phyloP scores from a whole-genome alignment of 2,329 filamentous ascomycete species.

The Lasiodiplodia gonubiensis region DNA sequence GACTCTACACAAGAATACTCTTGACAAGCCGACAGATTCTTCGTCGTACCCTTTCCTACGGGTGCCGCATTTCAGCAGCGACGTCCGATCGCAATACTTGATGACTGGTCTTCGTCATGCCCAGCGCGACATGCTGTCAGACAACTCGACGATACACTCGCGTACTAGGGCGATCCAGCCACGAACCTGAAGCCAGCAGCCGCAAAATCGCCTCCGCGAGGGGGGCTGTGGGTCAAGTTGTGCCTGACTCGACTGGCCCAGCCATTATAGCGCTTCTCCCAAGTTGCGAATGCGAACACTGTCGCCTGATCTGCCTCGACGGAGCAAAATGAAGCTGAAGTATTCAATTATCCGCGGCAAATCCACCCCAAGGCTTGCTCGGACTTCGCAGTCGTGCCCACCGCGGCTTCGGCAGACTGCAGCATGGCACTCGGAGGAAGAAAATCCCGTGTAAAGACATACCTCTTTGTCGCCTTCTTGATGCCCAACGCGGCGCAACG shows the following conservation, averaged over 20 bases:
- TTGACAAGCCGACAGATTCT: not conserved
- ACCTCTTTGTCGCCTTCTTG: not conserved
- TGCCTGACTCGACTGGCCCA: not conserved
- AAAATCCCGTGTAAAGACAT: not conserved
- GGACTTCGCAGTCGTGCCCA: not conserved
- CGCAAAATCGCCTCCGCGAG: not conserved
- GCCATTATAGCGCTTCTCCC: not conserved
- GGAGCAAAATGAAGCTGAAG: not conserved
- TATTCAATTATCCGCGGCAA: not conserved
- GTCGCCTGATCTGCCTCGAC: not conserved
- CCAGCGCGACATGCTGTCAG: not conserved
- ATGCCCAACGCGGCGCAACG: not conserved
- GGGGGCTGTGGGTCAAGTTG: not conserved
- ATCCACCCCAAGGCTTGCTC: not conserved
- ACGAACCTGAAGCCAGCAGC: not conserved
- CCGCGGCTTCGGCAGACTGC: not conserved
- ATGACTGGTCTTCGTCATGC: not conserved
- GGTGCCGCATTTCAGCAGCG: not conserved
- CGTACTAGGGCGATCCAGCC: not conserved
- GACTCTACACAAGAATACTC: not conserved
- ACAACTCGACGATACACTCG: not conserved
- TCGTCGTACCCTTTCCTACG: not conserved
- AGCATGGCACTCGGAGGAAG: not conserved
- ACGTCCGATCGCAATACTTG: not conserved
- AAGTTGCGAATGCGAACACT: not conserved